Percentiles rank a stretch among this genome's conserved stretches.
Evolutionary conservation across 164 flowering plant genomes (phyloP).

Genomic region (Liquidambar formosana): DNA sequence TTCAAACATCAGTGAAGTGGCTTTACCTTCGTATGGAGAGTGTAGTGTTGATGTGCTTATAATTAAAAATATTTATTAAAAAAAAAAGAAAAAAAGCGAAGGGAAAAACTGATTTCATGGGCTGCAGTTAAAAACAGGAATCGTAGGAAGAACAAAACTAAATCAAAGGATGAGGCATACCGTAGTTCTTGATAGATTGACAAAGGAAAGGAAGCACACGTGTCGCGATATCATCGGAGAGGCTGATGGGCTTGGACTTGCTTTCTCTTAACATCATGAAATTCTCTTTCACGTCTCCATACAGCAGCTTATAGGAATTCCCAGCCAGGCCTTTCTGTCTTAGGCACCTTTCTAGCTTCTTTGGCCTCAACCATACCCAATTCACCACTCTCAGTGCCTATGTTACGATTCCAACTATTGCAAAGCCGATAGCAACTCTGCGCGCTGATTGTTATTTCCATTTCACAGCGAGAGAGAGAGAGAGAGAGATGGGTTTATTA

Average conservation of each 20-base stretch:
- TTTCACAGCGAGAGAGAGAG: neutral
- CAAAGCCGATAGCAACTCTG: neutral
- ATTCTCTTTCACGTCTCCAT: slow-evolving; percentile 33
- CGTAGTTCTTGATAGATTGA: slow-evolving; percentile 12
- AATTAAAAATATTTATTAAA: too few relatives aligned
- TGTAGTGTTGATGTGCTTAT: too few relatives aligned
- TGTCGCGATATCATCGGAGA: slow-evolving; percentile 15
- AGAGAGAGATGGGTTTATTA: neutral
- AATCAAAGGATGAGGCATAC: slow-evolving; percentile 12
- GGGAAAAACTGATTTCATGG: too few relatives aligned
- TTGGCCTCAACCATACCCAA: slow-evolving; percentile 50
- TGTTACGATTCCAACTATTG: neutral
- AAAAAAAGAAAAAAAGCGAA: too few relatives aligned
- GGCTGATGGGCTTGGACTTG: slow-evolving; percentile 12
- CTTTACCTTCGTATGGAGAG: too few relatives aligned
- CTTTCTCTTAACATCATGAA: slow-evolving; percentile 4
- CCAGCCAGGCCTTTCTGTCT: slow-evolving; percentile 39
- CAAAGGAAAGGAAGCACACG: slow-evolving; percentile 10
- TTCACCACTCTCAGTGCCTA: slow-evolving; percentile 22
- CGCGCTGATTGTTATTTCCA: neutral
- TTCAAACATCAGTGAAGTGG: too few relatives aligned
- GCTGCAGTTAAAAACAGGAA: too few relatives aligned
- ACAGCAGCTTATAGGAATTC: slow-evolving; percentile 30
- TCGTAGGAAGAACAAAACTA: too few relatives aligned
- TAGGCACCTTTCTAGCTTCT: slow-evolving; percentile 30